These are phyloP conservation scores for Amauroascus verrucosus DNA, from an alignment of 2,329 filamentous ascomycete species.

Conservation along the genomic window DNA sequence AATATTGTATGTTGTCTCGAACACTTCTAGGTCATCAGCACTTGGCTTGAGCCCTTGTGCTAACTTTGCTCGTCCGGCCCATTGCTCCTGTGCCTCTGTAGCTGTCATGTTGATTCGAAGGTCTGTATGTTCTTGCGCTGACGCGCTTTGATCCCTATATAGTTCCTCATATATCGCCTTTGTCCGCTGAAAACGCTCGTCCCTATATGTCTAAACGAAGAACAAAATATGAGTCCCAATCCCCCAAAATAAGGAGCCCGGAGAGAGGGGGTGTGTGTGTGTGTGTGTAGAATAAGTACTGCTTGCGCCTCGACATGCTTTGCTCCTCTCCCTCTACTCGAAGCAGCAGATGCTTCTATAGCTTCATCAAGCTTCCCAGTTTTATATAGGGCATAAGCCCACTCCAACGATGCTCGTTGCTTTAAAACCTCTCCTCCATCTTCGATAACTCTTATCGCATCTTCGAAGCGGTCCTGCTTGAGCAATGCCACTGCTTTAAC, in stretches of 20 bases:
- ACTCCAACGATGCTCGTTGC: constrained; percentile 47
- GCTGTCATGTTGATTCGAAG: constrained; percentile 53
- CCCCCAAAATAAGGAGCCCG: not conserved
- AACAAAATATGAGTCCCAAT: constrained; percentile 7
- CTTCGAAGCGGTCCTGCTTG: constrained; percentile 54
- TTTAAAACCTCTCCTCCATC: constrained; percentile 45
- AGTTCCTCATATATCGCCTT: constrained; percentile 46
- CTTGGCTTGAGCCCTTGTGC: constrained; percentile 45
- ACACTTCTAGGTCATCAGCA: constrained; percentile 52
- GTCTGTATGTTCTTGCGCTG: constrained; percentile 47
- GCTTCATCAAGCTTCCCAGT: constrained; percentile 47
- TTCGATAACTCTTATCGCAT: constrained; percentile 48
- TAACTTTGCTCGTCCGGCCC: constrained; percentile 44
- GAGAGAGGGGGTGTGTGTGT: no score
- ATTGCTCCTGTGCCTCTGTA: constrained; percentile 52
- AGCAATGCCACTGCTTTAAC: constrained; percentile 51
- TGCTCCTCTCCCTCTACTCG: constrained; percentile 40
- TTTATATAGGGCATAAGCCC: constrained; percentile 56
- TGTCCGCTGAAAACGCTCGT: constrained; percentile 49
- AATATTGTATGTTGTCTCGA: constrained; percentile 56
- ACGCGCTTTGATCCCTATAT: constrained; percentile 30
- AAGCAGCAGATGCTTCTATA: constrained; percentile 39
- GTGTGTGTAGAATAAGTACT: constrained; percentile 34
- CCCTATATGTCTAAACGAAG: constrained; percentile 40
- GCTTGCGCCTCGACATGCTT: constrained; percentile 54